Conservation (phyloP, 164 flowering plant species). For the Umbellularia californica region DNA sequence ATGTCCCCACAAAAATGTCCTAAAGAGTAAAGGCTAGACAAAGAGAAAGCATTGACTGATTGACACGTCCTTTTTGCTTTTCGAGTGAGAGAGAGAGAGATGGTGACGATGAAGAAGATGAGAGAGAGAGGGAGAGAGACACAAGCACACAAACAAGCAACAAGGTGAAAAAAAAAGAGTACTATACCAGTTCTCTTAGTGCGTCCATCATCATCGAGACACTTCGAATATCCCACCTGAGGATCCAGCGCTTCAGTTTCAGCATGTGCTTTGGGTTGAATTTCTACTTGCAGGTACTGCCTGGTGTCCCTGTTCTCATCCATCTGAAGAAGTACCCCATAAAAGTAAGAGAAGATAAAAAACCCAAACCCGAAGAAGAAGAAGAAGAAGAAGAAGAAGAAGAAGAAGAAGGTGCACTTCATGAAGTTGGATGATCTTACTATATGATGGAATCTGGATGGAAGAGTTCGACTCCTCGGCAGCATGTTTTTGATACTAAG, state of each 20-base stretch:
- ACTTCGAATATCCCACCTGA: constrained; percentile 37
- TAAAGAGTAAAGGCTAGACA: neutral
- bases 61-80: no score
- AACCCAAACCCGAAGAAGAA: neutral
- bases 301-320: constrained; percentile 41
- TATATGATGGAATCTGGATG: constrained; percentile 39
- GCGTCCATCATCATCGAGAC: constrained; percentile 55
- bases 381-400: neutral
- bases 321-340: constrained; percentile 12
- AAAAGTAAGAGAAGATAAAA: neutral
- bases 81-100: no score
- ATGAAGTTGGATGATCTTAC: constrained; percentile 21
- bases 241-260: constrained; percentile 39
- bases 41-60: no score
- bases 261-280: constrained; percentile 27
- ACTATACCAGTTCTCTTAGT: constrained; percentile 46
- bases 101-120: neutral
- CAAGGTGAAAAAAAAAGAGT: no score
- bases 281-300: constrained; percentile 51
- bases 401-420: neutral
- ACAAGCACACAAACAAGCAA: neutral
- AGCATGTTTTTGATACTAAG: constrained; percentile 14
- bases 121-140: no score
- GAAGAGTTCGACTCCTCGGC: constrained; percentile 44
- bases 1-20: neutral